These are phyloP conservation scores for Diaporthe citrichinensis DNA, from an alignment of 2,329 filamentous ascomycete species.

Conservation along the genomic window DNA sequence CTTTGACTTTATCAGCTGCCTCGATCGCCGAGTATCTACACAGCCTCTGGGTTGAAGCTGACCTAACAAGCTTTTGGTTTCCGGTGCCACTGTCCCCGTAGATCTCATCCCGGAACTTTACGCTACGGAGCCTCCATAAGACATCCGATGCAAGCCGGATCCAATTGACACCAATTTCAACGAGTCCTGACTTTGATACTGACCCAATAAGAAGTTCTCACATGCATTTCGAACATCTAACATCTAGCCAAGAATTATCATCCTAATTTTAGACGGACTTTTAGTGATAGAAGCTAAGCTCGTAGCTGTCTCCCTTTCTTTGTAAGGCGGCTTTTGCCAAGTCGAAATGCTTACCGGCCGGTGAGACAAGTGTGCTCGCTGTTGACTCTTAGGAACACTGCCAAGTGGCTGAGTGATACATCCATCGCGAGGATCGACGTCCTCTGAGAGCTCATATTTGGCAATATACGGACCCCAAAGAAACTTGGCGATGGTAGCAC, in stretches of 20 bases:
- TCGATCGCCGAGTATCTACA: slow-evolving; percentile 1
- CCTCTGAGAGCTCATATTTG: background rate
- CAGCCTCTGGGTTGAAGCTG: slow-evolving; percentile 14
- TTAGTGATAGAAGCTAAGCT: background rate
- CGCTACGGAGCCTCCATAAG: background rate
- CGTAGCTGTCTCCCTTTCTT: slow-evolving; percentile 9
- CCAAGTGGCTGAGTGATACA: slow-evolving; percentile 19
- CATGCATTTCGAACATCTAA: background rate
- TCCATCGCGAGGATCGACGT: background rate
- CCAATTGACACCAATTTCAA: background rate
- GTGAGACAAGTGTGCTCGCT: slow-evolving; percentile 10
- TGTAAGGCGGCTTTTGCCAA: slow-evolving; percentile 10
- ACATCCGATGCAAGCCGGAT: background rate
- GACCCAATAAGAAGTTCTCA: no score
- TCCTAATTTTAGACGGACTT: background rate
- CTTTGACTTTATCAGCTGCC: background rate
- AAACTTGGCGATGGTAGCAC: background rate
- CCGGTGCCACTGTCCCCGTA: background rate
- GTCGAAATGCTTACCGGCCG: background rate
- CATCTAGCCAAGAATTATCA: background rate
- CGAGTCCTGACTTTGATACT: background rate
- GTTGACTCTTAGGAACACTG: background rate
- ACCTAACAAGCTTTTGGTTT: background rate
- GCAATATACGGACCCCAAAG: background rate
- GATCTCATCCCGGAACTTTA: background rate